A percentile compares a stretch with the other conserved stretches of the same genome.
phyloP scores from a whole-genome alignment of 306 rosid species.

The Cotoneaster glaucophyllus region DNA sequence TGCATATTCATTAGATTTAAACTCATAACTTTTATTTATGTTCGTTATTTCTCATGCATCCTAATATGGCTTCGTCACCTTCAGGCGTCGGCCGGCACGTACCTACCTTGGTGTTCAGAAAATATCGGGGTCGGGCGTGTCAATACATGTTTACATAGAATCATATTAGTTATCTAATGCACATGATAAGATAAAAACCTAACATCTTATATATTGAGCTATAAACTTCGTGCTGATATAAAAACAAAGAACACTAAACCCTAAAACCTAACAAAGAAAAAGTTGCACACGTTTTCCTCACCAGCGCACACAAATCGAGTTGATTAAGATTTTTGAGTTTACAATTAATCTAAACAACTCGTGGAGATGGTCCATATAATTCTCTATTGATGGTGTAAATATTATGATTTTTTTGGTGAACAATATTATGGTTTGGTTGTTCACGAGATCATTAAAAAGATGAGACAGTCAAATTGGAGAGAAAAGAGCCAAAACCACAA shows the following conservation, averaged over 20 bases:
- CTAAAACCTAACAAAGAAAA: background rate
- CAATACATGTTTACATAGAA: background rate
- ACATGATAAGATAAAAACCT: background rate
- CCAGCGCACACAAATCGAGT: background rate
- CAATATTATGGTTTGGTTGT: background rate
- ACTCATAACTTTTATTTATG: too few species aligned
- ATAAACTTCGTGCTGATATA: too few species aligned
- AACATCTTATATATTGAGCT: background rate
- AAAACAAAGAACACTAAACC: too few species aligned
- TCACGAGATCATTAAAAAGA: background rate
- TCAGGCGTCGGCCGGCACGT: too few species aligned
- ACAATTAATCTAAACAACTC: background rate
- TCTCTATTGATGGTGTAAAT: background rate
- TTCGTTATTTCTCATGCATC: too few species aligned
- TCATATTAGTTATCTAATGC: too few species aligned
- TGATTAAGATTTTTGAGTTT: background rate
- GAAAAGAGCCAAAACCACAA: constrained; percentile 4
- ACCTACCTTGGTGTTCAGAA: too few species aligned
- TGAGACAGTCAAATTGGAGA: background rate
- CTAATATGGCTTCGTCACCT: too few species aligned
- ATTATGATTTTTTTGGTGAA: background rate
- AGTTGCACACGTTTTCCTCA: background rate
- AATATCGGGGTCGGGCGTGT: too few species aligned
- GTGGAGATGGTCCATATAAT: background rate
- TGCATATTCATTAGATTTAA: too few species aligned